phyloP scores from a whole-genome alignment of 106 monocot genomes.

The Dioscorea dumetorum region DNA sequence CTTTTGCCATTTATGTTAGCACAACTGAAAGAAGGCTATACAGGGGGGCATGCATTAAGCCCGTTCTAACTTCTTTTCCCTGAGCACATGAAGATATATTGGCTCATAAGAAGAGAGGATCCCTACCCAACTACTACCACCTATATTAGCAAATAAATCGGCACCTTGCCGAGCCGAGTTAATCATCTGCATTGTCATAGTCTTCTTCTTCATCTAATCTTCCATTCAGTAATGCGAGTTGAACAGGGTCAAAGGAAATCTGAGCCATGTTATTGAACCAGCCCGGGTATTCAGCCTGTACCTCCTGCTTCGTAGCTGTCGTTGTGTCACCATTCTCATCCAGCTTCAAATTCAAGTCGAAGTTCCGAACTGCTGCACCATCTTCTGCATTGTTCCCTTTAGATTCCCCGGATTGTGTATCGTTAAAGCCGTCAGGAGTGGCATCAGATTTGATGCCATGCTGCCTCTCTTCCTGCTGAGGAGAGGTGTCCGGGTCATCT shows the following conservation, averaged over 20 bases:
- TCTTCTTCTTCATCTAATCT: slow-evolving; percentile 52
- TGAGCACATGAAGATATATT: background rate
- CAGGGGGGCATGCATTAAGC: background rate
- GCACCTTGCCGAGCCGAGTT: background rate
- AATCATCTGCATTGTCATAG: slow-evolving; percentile 50
- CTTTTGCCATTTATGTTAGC: no score
- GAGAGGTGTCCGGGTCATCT: slow-evolving; percentile 35
- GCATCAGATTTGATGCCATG: slow-evolving; percentile 2
- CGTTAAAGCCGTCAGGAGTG: background rate
- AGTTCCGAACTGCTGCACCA: slow-evolving; percentile 17
- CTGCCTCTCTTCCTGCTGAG: slow-evolving; percentile 11
- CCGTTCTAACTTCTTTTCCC: background rate
- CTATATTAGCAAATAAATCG: background rate
- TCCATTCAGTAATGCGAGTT: slow-evolving; percentile 22
- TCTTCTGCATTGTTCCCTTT: background rate
- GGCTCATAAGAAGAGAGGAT: background rate
- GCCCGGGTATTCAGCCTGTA: slow-evolving; percentile 26
- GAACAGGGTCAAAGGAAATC: slow-evolving; percentile 35
- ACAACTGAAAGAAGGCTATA: no score
- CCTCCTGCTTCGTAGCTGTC: slow-evolving; percentile 6
- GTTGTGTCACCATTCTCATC: slow-evolving; percentile 22
- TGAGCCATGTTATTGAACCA: slow-evolving; percentile 33
- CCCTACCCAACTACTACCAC: background rate
- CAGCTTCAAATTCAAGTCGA: slow-evolving; percentile 53
- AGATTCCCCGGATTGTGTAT: slow-evolving; percentile 1